phyloP scores from a whole-genome alignment of 2,329 filamentous ascomycete species.

The Exophiala calicioides region DNA sequence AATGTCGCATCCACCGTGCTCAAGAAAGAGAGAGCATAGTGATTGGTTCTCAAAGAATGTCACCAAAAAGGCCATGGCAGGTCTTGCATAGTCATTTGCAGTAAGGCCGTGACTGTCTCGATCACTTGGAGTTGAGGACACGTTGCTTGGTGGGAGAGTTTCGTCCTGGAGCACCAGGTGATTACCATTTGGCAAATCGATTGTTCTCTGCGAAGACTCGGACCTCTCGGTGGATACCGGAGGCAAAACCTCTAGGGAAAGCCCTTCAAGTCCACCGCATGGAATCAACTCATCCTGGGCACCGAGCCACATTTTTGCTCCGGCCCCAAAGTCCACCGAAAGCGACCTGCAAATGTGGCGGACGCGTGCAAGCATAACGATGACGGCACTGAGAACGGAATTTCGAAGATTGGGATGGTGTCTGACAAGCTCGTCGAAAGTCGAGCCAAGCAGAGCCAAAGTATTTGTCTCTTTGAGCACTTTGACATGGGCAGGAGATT shows the following conservation, averaged over 20 bases:
- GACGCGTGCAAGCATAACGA: conserved; percentile 85
- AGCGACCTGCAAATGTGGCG: conserved; percentile 71
- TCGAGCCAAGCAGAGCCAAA: conserved; percentile 72
- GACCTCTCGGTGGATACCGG: conserved; percentile 8
- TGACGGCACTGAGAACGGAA: conserved; percentile 78
- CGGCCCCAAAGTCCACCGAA: conserved; percentile 68
- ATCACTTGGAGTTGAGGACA: conserved; percentile 36
- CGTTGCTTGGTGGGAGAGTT: conserved; percentile 16
- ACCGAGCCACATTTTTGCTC: conserved; percentile 73
- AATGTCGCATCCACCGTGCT: conserved; percentile 71
- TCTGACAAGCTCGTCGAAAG: conserved; percentile 90
- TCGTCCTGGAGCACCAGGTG: conserved; percentile 32
- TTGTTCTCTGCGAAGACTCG: conserved; percentile 16
- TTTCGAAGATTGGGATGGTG: conserved; percentile 85
- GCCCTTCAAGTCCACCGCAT: conserved; percentile 51
- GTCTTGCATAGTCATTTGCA: conserved; percentile 71
- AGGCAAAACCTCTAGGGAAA: conserved; percentile 27
- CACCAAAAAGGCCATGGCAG: conserved; percentile 73
- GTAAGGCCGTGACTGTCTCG: conserved; percentile 53
- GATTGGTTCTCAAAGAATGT: conserved; percentile 74
- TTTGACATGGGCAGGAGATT: conserved; percentile 84
- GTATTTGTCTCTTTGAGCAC: conserved; percentile 78
- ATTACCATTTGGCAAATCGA: conserved; percentile 40
- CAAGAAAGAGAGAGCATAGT: conserved; percentile 73
- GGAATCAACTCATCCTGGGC: conserved; percentile 60